phyloP scores from a whole-genome alignment of 345 rosid species.

The Firmiana major region DNA sequence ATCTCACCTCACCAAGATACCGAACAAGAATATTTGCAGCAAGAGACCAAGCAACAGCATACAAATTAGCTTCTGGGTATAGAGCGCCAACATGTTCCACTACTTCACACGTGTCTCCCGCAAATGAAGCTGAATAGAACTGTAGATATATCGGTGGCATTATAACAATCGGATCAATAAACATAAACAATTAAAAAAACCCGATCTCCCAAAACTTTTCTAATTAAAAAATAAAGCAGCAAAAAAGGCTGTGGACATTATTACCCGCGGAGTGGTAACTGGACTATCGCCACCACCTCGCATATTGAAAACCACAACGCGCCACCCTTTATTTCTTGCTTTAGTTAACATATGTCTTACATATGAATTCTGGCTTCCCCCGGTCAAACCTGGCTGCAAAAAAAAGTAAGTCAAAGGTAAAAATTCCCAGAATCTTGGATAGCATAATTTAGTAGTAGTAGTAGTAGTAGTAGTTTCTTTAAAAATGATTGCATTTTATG shows the following conservation, averaged over 20 bases:
- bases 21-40: slow-evolving; percentile 91
- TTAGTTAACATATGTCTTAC: slow-evolving; percentile 47
- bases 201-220: background rate
- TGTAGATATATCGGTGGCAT: slow-evolving; percentile 41
- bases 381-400: slow-evolving; percentile 78
- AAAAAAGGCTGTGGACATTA: background rate
- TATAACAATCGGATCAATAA: slow-evolving; percentile 5
- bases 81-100: slow-evolving; percentile 49
- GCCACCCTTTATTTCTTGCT: slow-evolving; percentile 74
- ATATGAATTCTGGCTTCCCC: slow-evolving; percentile 83
- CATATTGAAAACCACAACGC: slow-evolving; percentile 88
- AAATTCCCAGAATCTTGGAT: background rate
- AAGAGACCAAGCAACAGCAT: slow-evolving; percentile 97
- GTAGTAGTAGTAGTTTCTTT: background rate
- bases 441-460: background rate
- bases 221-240: background rate
- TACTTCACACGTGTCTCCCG: slow-evolving; percentile 77
- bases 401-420: background rate
- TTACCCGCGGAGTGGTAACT: slow-evolving; percentile 83
- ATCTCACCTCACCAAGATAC: slow-evolving; percentile 70
- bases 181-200: background rate
- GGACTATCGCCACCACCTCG: slow-evolving; percentile 83
- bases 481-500: slow-evolving; percentile 4
- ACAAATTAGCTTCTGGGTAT: slow-evolving; percentile 73
- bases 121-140: slow-evolving; percentile 96